Conservation (phyloP, 1,284 basidiomycete species). For the Moniliophthora roreri region DNA sequence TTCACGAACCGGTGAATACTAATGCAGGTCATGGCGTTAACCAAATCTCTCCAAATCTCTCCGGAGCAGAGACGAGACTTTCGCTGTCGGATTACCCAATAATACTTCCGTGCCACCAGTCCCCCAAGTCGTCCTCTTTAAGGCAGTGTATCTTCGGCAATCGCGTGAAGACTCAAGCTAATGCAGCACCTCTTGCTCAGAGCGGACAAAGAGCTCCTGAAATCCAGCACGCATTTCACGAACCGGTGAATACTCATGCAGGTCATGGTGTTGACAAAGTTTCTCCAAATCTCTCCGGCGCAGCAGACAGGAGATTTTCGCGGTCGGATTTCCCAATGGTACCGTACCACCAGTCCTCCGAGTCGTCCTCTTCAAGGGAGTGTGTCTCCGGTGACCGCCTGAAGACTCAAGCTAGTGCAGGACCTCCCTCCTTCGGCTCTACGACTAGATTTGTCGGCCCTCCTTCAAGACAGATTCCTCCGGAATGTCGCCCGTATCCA, state of each 20-base stretch:
- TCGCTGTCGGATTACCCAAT: constrained; percentile 1
- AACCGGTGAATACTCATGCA: not conserved
- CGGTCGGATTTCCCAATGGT: not conserved
- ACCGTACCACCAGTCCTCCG: not conserved
- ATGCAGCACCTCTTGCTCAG: not conserved
- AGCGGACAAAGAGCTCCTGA: not conserved
- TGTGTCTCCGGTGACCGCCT: not conserved
- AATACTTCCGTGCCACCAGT: not conserved
- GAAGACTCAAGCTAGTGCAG: not conserved
- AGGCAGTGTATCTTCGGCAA: not conserved
- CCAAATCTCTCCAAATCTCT: no score
- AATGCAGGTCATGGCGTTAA: not conserved
- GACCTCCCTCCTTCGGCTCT: not conserved
- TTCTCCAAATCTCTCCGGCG: no score
- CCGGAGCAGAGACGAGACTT: not conserved
- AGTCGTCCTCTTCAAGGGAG: not conserved
- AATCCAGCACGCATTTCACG: not conserved
- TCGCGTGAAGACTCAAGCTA: not conserved
- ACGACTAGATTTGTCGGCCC: no score
- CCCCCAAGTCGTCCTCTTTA: not conserved
- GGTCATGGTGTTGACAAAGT: not conserved
- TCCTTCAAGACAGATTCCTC: no score
- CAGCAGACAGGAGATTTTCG: not conserved
- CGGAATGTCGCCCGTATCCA: not conserved
- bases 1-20: not conserved